Conservation (phyloP, 2,329 filamentous ascomycete species). For the Aureobasidium sp. region DNA sequence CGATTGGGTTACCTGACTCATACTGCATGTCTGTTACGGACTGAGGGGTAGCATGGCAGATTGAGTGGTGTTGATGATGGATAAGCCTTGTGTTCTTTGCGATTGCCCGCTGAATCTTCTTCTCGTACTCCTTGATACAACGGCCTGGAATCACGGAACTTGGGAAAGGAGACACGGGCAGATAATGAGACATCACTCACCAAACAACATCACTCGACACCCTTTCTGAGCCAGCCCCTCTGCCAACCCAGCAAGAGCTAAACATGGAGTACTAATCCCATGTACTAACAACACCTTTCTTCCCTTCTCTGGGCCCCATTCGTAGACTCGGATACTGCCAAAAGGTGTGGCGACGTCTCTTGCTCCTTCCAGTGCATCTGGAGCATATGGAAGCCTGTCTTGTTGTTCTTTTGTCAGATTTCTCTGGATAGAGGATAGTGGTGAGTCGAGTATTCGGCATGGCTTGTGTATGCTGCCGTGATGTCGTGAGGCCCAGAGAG, state of each 20-base stretch:
- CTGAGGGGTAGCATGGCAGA: no score
- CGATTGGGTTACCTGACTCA: no score
- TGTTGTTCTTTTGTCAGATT: slow-evolving; percentile 11
- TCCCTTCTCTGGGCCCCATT: slow-evolving; percentile 69
- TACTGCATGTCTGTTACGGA: no score
- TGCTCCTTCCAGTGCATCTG: slow-evolving; percentile 60
- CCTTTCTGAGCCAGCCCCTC: slow-evolving; percentile 57
- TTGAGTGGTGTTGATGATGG: no score
- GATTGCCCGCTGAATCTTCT: no score
- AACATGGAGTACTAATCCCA: slow-evolving; percentile 72
- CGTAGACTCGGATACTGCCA: slow-evolving; percentile 66
- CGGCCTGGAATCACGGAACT: no score
- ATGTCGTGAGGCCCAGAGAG: not conserved
- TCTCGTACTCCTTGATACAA: no score
- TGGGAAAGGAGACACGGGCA: no score
- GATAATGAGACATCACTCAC: slow-evolving; percentile 38
- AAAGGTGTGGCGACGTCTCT: slow-evolving; percentile 64
- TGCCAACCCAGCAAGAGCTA: slow-evolving; percentile 61
- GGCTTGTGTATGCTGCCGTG: not conserved
- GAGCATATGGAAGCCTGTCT: slow-evolving; percentile 51
- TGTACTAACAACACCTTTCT: slow-evolving; percentile 69
- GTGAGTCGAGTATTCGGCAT: slow-evolving; percentile 4
- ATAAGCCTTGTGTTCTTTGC: no score
- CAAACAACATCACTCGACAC: slow-evolving; percentile 73
- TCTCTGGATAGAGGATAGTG: not conserved